These are phyloP conservation scores for Coriolopsis trogii DNA, from an alignment of 1,284 basidiomycete species.

Conservation along the genomic window DNA sequence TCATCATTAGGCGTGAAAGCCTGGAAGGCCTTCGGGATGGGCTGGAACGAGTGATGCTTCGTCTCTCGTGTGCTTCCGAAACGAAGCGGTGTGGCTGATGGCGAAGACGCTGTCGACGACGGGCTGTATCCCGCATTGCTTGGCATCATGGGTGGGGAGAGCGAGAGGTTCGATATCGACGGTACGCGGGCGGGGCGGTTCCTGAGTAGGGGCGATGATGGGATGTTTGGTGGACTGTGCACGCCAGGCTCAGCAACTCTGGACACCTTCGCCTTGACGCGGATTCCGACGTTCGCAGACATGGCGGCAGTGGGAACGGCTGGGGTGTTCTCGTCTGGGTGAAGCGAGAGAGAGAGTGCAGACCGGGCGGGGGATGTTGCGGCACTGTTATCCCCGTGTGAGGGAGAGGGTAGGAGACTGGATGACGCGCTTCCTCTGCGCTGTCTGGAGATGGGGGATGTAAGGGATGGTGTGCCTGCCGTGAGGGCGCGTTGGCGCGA, in stretches of 20 bases:
- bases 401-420: slow-evolving; percentile 22
- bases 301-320: slow-evolving; percentile 7
- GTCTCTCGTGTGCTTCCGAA: slow-evolving; percentile 29
- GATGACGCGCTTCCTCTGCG: slow-evolving; percentile 36
- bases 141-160: slow-evolving; percentile 28
- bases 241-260: slow-evolving; percentile 23
- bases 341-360: slow-evolving; percentile 15
- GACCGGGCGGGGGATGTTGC: slow-evolving; percentile 22
- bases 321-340: slow-evolving; percentile 28
- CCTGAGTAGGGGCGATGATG: slow-evolving; percentile 24
- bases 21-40: slow-evolving; percentile 23
- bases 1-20: slow-evolving; percentile 35
- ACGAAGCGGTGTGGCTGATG: slow-evolving; percentile 16
- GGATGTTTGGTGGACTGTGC: slow-evolving; percentile 22
- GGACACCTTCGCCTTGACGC: slow-evolving; percentile 35
- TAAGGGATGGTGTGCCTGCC: slow-evolving; percentile 14
- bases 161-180: slow-evolving; percentile 31
- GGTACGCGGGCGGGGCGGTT: slow-evolving; percentile 30
- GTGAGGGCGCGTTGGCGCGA: slow-evolving; percentile 32
- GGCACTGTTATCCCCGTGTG: slow-evolving; percentile 20
- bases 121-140: slow-evolving; percentile 22
- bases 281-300: slow-evolving; percentile 20
- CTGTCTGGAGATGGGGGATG: slow-evolving; percentile 13
- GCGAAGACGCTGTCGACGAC: slow-evolving; percentile 22
- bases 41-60: slow-evolving; percentile 25